Percentiles rank a stretch among this genome's conserved stretches.
Conservation (phyloP, 1,284 basidiomycete species). For the Ceratobasidium sp. region DNA sequence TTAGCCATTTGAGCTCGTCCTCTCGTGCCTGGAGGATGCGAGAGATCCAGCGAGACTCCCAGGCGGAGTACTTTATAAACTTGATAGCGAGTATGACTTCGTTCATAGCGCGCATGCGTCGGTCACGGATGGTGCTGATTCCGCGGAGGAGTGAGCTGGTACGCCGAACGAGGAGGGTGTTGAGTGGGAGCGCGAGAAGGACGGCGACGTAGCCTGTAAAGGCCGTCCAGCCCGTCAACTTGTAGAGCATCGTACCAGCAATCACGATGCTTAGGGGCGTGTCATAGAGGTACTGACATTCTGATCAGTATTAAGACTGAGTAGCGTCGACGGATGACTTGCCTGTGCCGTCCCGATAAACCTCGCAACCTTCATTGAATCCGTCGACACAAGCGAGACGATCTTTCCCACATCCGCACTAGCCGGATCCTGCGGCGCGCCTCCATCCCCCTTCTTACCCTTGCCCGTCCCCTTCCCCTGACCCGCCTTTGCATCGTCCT, state of each 20-base stretch:
- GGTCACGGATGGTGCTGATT: conserved; percentile 28
- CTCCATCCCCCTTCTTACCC: conserved; percentile 1
- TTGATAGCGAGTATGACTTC: conserved; percentile 47
- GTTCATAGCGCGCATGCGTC: conserved; percentile 46
- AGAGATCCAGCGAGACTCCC: conserved; percentile 45
- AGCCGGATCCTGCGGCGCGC: neutral
- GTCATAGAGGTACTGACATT: conserved; percentile 64
- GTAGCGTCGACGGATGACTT: neutral
- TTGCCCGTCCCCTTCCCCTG: neutral
- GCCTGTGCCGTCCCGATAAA: neutral
- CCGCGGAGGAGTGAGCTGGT: conserved; percentile 11
- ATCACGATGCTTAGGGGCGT: conserved; percentile 38
- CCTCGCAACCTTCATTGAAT: conserved; percentile 6
- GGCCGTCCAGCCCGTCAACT: conserved; percentile 45
- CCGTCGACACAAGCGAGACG: conserved; percentile 33
- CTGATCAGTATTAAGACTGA: conserved; percentile 26
- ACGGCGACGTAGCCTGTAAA: conserved; percentile 45
- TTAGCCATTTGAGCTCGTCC: conserved; percentile 34
- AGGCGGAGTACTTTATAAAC: conserved; percentile 48
- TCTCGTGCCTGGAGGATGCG: conserved; percentile 38
- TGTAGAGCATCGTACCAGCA: conserved; percentile 37
- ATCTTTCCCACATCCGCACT: conserved; percentile 47
- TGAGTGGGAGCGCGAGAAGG: conserved; percentile 43
- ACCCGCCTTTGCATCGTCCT: neutral
- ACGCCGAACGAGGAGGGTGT: conserved; percentile 57